These are phyloP conservation scores for Pseudodiploospora longispora DNA, from an alignment of 2,329 filamentous ascomycete species.

Conservation along the genomic window DNA sequence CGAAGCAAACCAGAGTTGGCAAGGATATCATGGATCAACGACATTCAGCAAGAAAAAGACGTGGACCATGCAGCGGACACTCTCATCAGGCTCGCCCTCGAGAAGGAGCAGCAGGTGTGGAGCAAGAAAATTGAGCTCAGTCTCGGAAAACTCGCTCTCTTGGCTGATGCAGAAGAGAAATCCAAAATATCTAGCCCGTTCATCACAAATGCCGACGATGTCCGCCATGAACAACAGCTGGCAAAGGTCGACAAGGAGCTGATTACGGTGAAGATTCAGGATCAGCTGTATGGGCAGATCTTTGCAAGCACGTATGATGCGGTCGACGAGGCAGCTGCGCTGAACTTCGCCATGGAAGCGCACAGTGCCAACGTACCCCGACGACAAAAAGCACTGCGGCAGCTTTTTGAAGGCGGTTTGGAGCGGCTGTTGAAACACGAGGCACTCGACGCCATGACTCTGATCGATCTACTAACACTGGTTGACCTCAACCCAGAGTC, in stretches of 20 bases:
- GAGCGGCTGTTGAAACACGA: slow-evolving; percentile 62
- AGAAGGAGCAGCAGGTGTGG: slow-evolving; percentile 75
- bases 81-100: slow-evolving; percentile 60
- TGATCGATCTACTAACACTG: slow-evolving; percentile 74
- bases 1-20: slow-evolving; percentile 62
- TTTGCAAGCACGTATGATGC: slow-evolving; percentile 59
- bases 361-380: slow-evolving; percentile 49
- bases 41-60: slow-evolving; percentile 68
- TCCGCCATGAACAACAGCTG: slow-evolving; percentile 34
- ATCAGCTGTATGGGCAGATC: slow-evolving; percentile 65
- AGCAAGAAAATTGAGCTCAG: slow-evolving; percentile 90
- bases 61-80: slow-evolving; percentile 65
- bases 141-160: slow-evolving; percentile 70
- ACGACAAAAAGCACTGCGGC: slow-evolving; percentile 57
- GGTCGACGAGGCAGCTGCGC: slow-evolving; percentile 70
- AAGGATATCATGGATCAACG: slow-evolving; percentile 91
- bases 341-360: slow-evolving; percentile 66
- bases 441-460: slow-evolving; percentile 55
- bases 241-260: slow-evolving; percentile 55
- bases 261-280: slow-evolving; percentile 69
- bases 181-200: slow-evolving; percentile 20
- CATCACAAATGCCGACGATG: slow-evolving; percentile 28
- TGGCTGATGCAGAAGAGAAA: slow-evolving; percentile 50
- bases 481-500: slow-evolving; percentile 43
- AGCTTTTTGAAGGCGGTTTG: slow-evolving; percentile 64